Conservation (phyloP, 1,284 basidiomycete species). For the Rhodotorula sp. region DNA sequence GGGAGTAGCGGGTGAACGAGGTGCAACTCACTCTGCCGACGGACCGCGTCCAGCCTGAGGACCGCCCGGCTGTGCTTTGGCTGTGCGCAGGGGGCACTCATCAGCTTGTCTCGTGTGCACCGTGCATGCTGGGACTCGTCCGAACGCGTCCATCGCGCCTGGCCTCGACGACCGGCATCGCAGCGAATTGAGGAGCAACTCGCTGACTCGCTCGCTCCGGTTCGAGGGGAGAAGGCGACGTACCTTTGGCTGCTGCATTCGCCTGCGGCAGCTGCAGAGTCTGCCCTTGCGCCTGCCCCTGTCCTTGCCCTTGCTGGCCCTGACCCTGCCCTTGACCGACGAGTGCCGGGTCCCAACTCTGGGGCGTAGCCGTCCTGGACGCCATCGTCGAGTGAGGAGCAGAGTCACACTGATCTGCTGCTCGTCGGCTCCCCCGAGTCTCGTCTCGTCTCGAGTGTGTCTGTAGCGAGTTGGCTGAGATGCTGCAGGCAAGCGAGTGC, state of each 20-base stretch:
- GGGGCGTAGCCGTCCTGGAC: constrained; percentile 2
- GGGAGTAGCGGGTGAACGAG: not conserved
- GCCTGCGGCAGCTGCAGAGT: not conserved
- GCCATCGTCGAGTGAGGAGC: not conserved
- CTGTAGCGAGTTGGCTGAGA: too few species aligned
- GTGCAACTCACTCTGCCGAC: constrained; percentile 12
- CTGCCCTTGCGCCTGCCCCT: not conserved
- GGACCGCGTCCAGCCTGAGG: not conserved
- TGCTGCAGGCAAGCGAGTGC: too few species aligned
- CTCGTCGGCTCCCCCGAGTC: too few species aligned
- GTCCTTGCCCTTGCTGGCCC: not conserved
- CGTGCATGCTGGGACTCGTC: too few species aligned
- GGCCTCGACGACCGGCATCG: too few species aligned
- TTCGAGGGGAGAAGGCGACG: too few species aligned
- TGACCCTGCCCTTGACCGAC: not conserved
- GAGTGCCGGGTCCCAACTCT: constrained; percentile 3
- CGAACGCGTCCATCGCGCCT: too few species aligned
- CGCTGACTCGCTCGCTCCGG: too few species aligned
- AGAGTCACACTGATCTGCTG: not conserved
- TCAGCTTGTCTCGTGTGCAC: too few species aligned
- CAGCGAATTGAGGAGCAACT: too few species aligned
- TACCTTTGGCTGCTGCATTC: too few species aligned
- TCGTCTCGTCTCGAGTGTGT: not conserved
- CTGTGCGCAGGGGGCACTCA: not conserved
- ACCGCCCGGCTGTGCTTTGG: constrained; percentile 4